Base-by-base conservation (phyloP, 2,329 filamentous ascomycete genomes). In the Fusarium praegraminearum region DNA sequence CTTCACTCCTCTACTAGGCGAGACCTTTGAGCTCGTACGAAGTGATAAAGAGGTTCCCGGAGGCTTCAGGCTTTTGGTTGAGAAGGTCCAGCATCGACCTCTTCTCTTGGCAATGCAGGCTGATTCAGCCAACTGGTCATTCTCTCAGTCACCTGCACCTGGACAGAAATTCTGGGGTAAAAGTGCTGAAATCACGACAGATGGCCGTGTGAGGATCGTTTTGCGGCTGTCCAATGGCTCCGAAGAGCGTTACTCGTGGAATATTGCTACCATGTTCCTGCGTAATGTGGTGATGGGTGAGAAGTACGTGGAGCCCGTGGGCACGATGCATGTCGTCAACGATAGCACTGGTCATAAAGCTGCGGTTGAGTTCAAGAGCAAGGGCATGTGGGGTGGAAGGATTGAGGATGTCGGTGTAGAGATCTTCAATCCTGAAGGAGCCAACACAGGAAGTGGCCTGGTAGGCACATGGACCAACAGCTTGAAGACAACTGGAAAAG, bases 151-250 rank as follows among this genome's bases (percentile, higher is more conserved):
- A 7, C 93, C 96, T 0, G 90, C 92, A 59, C 96, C 96, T 0
- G 91, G 91, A 24, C 95, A 99, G 77, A 98, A 98, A 78, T 99
- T 99, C 83, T 98, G 96, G 96, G 96, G 96, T 58, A 98, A 98
- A 83, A 95, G 91, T 57, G 93, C 93, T 4, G 96, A 99, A 80
- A 89, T 99, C 67, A 96, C 93, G 65, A 98, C 94, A 0, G 95
- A 98, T 57, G 96, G 96, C 4, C 91, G 93, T 28, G 90, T 93
- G 5, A 89, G 94, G 50, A 85, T 98, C 40, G 89, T 90, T 40
- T 83, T 99, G 30, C 90, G 86, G 28, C 77, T 90, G 51, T 72
- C 84, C 1, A 87, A 96, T 76, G 86, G 87, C 3, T 87, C 84
- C 2, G 92, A 93, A 57, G 95, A 98, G 77, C 86, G 89, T 65